Base-by-base conservation (phyloP, 306 rosid species). In the Fagus sylvatica region DNA sequence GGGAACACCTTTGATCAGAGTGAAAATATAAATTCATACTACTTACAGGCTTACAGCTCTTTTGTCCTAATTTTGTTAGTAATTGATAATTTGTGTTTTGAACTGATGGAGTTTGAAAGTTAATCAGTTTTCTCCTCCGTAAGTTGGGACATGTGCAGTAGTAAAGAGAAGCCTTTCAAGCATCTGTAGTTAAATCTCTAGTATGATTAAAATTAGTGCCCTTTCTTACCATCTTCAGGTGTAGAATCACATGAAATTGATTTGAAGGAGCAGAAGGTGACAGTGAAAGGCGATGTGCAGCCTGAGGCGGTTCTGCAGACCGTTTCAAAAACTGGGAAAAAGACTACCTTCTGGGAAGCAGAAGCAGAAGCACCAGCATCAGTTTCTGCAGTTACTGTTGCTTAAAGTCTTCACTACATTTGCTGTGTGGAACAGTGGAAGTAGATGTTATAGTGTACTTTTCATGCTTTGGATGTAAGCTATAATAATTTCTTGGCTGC, bases 321-420 rank as follows among this genome's bases (percentile, higher is more conserved):
- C 0, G 93, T 93, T 76, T 78, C 97, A 30, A 93, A 93, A 84
- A 88, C 92, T 37, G 98, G 98, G 66, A 93, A 93, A 92, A 88
- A 89, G 75, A 93, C 98, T 41, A 79, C 88, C 61, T 93, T 79
- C 73, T 93, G 97, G 98, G 96, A 85, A 55, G 89, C 83, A 0
- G 91, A 88, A 76, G 39, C 85, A 39, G 81, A 69, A 72, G 28
- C 28, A 22, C 82, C 87, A 34, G 92, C 28, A 22, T 22, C 28
- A 22, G 28, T 22, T 22, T 22, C 86, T 76, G 39, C 89, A 1
- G 84, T 83, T 69, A 84, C 81, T 71, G 91, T 78, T 56, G 87
- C 86, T 28, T 92, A 82, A 85, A 68, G 56, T 65, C 19, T 55
- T 37, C 9, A 60, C 53, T 43, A 43, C 43, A 54, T 69, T 79